These are phyloP conservation scores for Potentilla sterilis DNA, from an alignment of 306 rosid genomes.

Conservation along the genomic window DNA sequence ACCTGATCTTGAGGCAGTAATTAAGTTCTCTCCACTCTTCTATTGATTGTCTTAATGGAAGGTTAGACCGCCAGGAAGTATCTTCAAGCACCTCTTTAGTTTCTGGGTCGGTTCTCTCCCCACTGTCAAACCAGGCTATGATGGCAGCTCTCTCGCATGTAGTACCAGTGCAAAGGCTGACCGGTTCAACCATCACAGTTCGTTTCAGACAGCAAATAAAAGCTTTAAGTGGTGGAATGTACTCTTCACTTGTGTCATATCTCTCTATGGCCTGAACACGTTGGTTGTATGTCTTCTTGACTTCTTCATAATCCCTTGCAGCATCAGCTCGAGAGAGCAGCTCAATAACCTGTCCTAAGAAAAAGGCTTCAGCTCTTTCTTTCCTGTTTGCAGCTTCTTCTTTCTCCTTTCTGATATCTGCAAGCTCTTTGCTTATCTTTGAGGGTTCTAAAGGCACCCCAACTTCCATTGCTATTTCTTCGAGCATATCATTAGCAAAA, in stretches of 20 bases:
- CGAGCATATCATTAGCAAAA: constrained; percentile 73
- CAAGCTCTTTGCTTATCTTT: constrained; percentile 75
- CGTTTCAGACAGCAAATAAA: constrained; percentile 52
- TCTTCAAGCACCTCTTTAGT: constrained; percentile 62
- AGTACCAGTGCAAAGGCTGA: constrained; percentile 83
- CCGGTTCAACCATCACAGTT: constrained; percentile 80
- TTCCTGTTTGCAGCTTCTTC: constrained; percentile 70
- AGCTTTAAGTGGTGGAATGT: constrained; percentile 55
- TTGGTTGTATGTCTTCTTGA: constrained; percentile 58
- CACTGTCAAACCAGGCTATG: constrained; percentile 50
- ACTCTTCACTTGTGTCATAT: constrained; percentile 49
- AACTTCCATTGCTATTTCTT: constrained; percentile 68
- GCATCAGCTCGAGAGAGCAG: constrained; percentile 85
- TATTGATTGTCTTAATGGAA: constrained; percentile 67
- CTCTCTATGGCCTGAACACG: constrained; percentile 60
- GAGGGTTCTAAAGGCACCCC: constrained; percentile 87
- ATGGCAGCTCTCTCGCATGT: constrained; percentile 83
- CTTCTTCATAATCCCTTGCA: constrained; percentile 77
- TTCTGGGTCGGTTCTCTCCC: constrained; percentile 54
- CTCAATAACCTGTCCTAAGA: constrained; percentile 73
- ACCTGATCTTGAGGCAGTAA: constrained; percentile 61
- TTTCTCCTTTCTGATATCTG: constrained; percentile 65
- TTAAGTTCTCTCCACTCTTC: constrained; percentile 87
- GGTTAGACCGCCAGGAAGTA: constrained; percentile 52
- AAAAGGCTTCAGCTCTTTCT: constrained; percentile 64